Conservation (phyloP, 2,329 filamentous ascomycete species). For the Verticillium isaacii region DNA sequence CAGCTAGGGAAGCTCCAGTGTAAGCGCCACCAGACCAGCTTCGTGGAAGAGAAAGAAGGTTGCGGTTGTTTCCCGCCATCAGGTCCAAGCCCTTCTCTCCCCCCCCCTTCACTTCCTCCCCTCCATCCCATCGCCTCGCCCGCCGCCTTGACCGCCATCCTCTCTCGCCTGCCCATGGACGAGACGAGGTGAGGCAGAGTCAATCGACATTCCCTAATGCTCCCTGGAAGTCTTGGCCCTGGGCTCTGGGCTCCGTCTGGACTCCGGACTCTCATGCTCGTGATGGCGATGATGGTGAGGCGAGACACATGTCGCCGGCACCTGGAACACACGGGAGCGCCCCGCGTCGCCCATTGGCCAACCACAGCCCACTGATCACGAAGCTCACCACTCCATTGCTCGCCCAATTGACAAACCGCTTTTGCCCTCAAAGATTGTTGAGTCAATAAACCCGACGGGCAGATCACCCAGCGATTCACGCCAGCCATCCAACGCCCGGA, state of each 20-base stretch:
- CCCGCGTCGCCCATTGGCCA: slow-evolving; percentile 24
- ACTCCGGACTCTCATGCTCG: not conserved
- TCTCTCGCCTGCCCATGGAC: not conserved
- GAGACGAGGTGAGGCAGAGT: not conserved
- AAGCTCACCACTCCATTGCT: slow-evolving; percentile 5
- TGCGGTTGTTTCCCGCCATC: not conserved
- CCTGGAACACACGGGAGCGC: not conserved
- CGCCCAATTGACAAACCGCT: slow-evolving; percentile 8
- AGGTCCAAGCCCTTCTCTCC: not conserved
- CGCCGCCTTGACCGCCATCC: not conserved
- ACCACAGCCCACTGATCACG: slow-evolving; percentile 23
- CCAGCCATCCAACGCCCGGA: not conserved
- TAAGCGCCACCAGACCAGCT: not conserved
- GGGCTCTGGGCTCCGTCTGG: not conserved
- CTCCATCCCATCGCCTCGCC: not conserved
- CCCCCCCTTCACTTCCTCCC: not conserved
- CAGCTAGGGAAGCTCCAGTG: not conserved
- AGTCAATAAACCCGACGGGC: not conserved
- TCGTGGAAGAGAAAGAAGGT: not conserved
- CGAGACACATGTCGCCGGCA: not conserved
- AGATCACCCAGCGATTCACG: not conserved
- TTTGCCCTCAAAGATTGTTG: not conserved
- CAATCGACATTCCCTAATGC: not conserved
- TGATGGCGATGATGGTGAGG: not conserved
- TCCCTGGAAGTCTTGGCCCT: not conserved